A percentile compares a stretch with the other conserved stretches of the same genome.
These are phyloP conservation scores for Eimeria necatrix DNA, from an alignment of 169 alveolate species.

Conservation along the genomic window DNA sequence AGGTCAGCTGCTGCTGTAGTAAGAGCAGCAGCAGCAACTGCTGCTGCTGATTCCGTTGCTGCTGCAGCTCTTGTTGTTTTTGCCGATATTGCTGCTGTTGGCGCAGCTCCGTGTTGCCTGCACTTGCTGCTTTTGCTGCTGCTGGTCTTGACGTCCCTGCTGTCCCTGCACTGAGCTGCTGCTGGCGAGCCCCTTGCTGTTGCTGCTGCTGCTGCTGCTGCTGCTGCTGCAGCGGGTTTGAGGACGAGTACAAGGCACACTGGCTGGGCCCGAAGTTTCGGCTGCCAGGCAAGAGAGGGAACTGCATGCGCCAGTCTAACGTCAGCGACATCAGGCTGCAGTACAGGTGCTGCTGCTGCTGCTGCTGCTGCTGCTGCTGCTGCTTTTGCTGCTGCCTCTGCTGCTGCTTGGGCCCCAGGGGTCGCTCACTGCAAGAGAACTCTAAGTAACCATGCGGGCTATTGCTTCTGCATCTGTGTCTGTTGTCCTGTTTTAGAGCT, in stretches of 20 bases:
- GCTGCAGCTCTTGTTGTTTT: not conserved
- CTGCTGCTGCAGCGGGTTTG: constrained; percentile 80
- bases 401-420: not conserved
- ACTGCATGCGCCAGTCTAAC: constrained; percentile 80
- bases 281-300: constrained; percentile 63
- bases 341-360: constrained; percentile 39
- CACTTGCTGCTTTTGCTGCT: not conserved
- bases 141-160: not conserved
- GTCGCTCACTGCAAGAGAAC: not conserved
- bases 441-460: no score
- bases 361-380: not conserved
- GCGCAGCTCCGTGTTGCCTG: not conserved
- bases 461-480: no score
- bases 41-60: not conserved
- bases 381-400: not conserved
- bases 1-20: constrained; percentile 65
- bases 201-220: not conserved
- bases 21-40: not conserved
- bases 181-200: not conserved
- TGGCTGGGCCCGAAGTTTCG: constrained; percentile 84
- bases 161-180: not conserved
- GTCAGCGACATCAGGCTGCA: constrained; percentile 80
- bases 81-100: not conserved
- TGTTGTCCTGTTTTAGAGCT: no score
- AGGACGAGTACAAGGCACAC: constrained; percentile 85